Evolutionary conservation across 208 protist genomes (phyloP).

Genomic region (Leishmania tropica): DNA sequence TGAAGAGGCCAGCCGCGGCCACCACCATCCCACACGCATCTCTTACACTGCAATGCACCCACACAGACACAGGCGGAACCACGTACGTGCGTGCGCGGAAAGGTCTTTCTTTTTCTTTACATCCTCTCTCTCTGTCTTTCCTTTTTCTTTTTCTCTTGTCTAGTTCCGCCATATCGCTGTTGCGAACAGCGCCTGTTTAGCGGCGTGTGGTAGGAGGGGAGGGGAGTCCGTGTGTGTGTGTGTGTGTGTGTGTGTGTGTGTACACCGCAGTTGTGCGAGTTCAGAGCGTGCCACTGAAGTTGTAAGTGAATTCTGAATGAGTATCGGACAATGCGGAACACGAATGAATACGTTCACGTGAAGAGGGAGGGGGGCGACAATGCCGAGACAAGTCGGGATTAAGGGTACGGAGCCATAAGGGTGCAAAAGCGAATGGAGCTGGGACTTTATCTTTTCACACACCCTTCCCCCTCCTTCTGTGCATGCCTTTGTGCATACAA

Average conservation of each 20-base stretch:
- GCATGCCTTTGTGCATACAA: background rate
- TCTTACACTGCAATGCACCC: background rate
- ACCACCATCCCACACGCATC: background rate
- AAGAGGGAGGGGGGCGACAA: background rate
- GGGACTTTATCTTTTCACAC: background rate
- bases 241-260: background rate
- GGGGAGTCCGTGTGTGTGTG: too few species aligned
- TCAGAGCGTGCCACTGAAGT: background rate
- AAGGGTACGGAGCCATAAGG: background rate
- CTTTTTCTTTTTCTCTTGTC: background rate
- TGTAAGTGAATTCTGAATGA: background rate
- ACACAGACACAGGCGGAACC: background rate
- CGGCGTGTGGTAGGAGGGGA: background rate
- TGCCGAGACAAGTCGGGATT: too few species aligned
- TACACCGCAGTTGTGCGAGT: background rate
- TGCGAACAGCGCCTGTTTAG: background rate
- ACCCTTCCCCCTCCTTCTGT: background rate
- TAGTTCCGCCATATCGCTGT: background rate
- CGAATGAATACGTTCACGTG: background rate
- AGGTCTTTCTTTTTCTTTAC: background rate
- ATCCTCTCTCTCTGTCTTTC: background rate
- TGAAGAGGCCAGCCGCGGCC: background rate
- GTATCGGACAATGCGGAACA: background rate
- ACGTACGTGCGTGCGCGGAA: background rate
- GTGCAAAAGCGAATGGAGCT: background rate